Evolutionary conservation across 2,329 filamentous ascomycete genomes (phyloP).

Genomic region (Pseudocercospora musae): DNA sequence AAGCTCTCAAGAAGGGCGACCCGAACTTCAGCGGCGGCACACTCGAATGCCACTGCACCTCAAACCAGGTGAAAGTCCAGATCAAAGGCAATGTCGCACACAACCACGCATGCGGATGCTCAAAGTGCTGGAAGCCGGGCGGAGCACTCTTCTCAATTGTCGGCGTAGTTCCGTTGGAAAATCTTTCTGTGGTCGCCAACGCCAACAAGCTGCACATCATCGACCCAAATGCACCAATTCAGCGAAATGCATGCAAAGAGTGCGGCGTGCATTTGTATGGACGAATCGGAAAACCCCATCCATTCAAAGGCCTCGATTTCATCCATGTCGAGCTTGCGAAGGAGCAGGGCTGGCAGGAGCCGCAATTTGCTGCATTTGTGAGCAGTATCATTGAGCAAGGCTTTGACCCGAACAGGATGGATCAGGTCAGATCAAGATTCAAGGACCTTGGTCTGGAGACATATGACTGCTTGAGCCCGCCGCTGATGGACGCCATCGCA

Average conservation of each 20-base stretch:
- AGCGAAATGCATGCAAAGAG: slow-evolving; percentile 58
- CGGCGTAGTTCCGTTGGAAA: slow-evolving; percentile 56
- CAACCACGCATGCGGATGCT: slow-evolving; percentile 70
- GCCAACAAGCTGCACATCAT: slow-evolving; percentile 56
- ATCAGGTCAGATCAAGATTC: slow-evolving; percentile 54
- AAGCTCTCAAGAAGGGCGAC: slow-evolving; percentile 57
- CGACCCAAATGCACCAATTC: slow-evolving; percentile 57
- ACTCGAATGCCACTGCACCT: slow-evolving; percentile 59
- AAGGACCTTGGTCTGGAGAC: slow-evolving; percentile 55
- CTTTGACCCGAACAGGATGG: slow-evolving; percentile 55
- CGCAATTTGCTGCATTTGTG: slow-evolving; percentile 67
- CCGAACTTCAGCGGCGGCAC: slow-evolving; percentile 58
- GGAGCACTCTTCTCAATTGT: slow-evolving; percentile 64
- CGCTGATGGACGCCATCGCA: slow-evolving; percentile 56
- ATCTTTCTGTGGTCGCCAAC: slow-evolving; percentile 57
- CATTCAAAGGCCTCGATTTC: slow-evolving; percentile 68
- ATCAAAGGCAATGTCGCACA: slow-evolving; percentile 59
- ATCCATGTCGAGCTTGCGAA: slow-evolving; percentile 62
- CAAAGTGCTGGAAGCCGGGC: slow-evolving; percentile 67
- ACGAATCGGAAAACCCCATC: slow-evolving; percentile 61
- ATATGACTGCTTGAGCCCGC: slow-evolving; percentile 61
- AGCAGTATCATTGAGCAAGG: slow-evolving; percentile 67
- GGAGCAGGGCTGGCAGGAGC: slow-evolving; percentile 66
- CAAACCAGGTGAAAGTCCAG: slow-evolving; percentile 56
- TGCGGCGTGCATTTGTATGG: slow-evolving; percentile 63